Conservation (phyloP, 2,329 filamentous ascomycete species). For the Capronia coronata region DNA sequence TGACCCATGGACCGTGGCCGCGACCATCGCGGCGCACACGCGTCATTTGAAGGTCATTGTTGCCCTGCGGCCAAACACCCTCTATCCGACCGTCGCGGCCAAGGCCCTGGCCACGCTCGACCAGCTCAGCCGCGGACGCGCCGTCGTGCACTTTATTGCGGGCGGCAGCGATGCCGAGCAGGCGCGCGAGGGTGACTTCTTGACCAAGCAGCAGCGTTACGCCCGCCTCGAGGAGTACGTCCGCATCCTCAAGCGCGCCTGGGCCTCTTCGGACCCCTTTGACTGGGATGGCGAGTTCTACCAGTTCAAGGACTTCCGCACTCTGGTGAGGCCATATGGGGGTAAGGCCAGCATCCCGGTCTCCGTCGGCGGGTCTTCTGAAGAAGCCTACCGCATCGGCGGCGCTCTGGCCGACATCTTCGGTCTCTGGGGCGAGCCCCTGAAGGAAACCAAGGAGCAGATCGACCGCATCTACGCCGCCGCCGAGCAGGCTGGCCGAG, state of each 20-base stretch:
- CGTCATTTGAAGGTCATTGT: conserved; percentile 58
- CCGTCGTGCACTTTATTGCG: conserved; percentile 58
- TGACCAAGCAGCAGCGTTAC: conserved; percentile 54
- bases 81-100: conserved; percentile 57
- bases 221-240: conserved; percentile 57
- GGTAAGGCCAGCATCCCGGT: conserved; percentile 61
- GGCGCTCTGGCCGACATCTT: conserved; percentile 57
- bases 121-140: conserved; percentile 52
- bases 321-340: conserved; percentile 49
- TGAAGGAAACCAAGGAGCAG: conserved; percentile 58
- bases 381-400: conserved; percentile 66
- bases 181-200: conserved; percentile 54
- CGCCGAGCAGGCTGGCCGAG: conserved; percentile 51
- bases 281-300: conserved; percentile 58
- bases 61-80: conserved; percentile 55
- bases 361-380: conserved; percentile 65
- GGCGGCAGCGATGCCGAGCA: conserved; percentile 57
- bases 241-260: conserved; percentile 53
- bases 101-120: conserved; percentile 57
- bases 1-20: conserved; percentile 54
- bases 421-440: conserved; percentile 57
- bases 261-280: conserved; percentile 52
- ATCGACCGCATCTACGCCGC: conserved; percentile 56
- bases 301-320: conserved; percentile 54
- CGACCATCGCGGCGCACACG: conserved; percentile 52